phyloP scores from a whole-genome alignment of 2,329 filamentous ascomycete genomes.

The Aureobasidium pullulans region DNA sequence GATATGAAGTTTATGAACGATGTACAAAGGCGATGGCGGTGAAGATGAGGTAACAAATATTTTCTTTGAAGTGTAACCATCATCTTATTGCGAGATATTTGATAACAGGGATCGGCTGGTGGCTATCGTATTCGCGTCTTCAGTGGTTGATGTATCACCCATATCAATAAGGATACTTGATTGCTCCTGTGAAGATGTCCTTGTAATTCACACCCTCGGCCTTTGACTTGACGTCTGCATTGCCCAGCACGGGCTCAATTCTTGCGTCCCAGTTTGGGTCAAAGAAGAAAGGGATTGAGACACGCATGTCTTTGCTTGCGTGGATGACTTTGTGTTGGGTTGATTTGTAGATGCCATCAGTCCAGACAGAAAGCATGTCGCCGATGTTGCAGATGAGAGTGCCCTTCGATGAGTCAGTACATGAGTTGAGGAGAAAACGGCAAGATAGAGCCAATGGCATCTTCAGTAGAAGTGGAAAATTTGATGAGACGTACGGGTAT shows the following conservation, averaged over 20 bases:
- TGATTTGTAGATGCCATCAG: slow-evolving; percentile 46
- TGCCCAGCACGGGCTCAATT: slow-evolving; percentile 13
- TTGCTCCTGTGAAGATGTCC: slow-evolving; percentile 1
- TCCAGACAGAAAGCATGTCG: slow-evolving; percentile 23
- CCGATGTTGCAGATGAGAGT: slow-evolving; percentile 14
- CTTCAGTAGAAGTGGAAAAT: background rate
- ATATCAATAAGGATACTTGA: background rate
- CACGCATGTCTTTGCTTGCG: slow-evolving; percentile 42
- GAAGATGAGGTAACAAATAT: too few relatives aligned
- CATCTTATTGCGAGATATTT: too few relatives aligned
- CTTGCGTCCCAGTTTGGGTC: slow-evolving; percentile 44
- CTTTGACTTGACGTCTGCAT: background rate
- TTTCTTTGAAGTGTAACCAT: too few relatives aligned
- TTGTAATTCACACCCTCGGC: slow-evolving; percentile 1
- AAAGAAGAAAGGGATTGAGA: slow-evolving; percentile 52
- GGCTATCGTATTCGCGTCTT: too few relatives aligned
- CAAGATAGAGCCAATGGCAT: too few relatives aligned
- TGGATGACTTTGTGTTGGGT: slow-evolving; percentile 52
- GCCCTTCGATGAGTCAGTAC: background rate
- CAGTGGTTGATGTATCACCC: too few relatives aligned
- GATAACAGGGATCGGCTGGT: too few relatives aligned
- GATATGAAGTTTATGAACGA: too few relatives aligned
- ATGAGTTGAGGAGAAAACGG: background rate
- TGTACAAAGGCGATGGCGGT: too few relatives aligned
- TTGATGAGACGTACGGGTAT: background rate